Percentiles rank a stretch among this genome's conserved stretches.
Evolutionary conservation across 257 asterid species (phyloP).

Genomic region (Hygrophila difformis): DNA sequence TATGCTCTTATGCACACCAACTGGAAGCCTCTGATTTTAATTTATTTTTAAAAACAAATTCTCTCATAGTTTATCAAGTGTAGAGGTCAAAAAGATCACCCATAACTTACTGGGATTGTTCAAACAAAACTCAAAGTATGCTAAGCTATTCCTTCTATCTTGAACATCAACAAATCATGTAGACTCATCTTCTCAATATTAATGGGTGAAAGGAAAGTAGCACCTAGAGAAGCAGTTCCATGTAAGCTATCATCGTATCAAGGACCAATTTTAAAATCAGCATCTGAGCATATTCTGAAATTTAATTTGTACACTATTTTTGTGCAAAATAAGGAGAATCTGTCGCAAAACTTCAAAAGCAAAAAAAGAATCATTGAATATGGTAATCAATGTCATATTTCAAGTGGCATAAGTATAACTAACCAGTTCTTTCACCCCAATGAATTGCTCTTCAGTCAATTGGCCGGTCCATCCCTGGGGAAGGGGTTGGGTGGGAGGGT

Average conservation of each 20-base stretch:
- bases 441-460: slow-evolving; percentile 83
- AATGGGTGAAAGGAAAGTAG: no score
- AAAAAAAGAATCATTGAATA: no score
- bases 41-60: background rate
- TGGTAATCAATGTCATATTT: background rate
- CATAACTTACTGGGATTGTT: slow-evolving; percentile 1
- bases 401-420: slow-evolving; percentile 21
- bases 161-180: no score
- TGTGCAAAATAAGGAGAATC: no score
- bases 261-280: no score
- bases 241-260: no score
- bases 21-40: background rate
- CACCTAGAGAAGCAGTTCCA: no score
- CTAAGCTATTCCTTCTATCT: slow-evolving; percentile 3
- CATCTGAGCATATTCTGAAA: no score
- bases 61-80: slow-evolving; percentile 3
- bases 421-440: slow-evolving; percentile 93
- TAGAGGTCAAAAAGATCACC: slow-evolving; percentile 6
- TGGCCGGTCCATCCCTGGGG: slow-evolving; percentile 63
- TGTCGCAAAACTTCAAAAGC: no score
- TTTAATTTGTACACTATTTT: no score
- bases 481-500: no score
- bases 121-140: background rate
- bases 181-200: no score
- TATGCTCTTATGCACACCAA: background rate